phyloP scores from a whole-genome alignment of 352 stramenopile genomes.

The Saprolegnia diclina region DNA sequence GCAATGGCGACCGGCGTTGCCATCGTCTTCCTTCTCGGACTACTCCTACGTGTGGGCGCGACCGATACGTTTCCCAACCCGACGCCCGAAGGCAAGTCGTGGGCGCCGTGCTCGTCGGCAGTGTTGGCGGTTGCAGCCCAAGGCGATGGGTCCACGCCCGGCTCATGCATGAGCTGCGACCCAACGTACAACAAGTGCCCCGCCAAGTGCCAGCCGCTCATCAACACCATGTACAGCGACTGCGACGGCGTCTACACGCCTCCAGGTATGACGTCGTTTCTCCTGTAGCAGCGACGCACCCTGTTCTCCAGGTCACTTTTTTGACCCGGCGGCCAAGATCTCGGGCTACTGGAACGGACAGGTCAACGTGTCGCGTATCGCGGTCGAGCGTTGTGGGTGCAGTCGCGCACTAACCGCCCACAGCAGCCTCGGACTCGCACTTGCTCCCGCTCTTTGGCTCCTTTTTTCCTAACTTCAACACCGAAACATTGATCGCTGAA shows the following conservation, averaged over 20 bases:
- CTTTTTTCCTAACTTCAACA: not conserved
- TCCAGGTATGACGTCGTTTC: slow-evolving; percentile 26
- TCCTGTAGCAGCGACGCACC: not conserved
- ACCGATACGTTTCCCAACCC: slow-evolving; percentile 47
- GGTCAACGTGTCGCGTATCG: slow-evolving; percentile 43
- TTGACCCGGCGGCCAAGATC: slow-evolving; percentile 51
- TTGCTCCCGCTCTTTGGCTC: no score
- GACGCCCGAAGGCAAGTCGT: slow-evolving; percentile 51
- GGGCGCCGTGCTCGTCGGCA: slow-evolving; percentile 50
- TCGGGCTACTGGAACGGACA: slow-evolving; percentile 63
- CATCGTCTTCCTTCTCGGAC: not conserved
- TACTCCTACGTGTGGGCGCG: slow-evolving; percentile 4
- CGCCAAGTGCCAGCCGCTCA: slow-evolving; percentile 64
- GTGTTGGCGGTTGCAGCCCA: slow-evolving; percentile 43
- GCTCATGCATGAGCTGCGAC: slow-evolving; percentile 54
- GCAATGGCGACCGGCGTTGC: not conserved
- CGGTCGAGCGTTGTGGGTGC: slow-evolving; percentile 55
- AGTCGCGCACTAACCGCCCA: slow-evolving; percentile 19
- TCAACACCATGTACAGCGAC: slow-evolving; percentile 57
- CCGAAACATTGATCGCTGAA: not conserved
- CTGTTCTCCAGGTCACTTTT: slow-evolving; percentile 36
- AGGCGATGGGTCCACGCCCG: slow-evolving; percentile 56
- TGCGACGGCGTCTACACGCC: slow-evolving; percentile 59
- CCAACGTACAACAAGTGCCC: slow-evolving; percentile 50
- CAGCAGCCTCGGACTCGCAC: not conserved